Evolutionary conservation across 345 rosid genomes (phyloP), one percentile per base, ranked within the genome.

Genomic region (Salix brachista): DNA sequence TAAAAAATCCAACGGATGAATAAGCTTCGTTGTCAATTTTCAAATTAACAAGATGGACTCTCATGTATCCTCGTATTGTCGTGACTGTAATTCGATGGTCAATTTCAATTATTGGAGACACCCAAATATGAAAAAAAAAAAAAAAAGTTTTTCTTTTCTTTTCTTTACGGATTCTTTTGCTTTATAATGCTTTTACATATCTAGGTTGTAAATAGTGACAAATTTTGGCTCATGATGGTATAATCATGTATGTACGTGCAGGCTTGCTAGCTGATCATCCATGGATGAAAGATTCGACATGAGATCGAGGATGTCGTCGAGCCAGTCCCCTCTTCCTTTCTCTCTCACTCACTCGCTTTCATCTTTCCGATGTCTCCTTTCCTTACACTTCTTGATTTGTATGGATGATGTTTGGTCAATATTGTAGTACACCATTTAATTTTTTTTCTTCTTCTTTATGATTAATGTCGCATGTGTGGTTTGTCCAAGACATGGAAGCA

Each of bases 241-340:
- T 75, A 0, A 21, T 61, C 13, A 52, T 19, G 17, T 34, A 37
- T 67, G 69, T 32, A 32, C 9, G 72, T 78, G 85, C 89, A 85
- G 92, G 85, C 80, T 74, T 76, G 68, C 64, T 75, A 82, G 78
- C 75, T 58, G 13, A 74, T 37, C 78, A 74, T 37, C 78, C 79
- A 79, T 13, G 65, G 25, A 42, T 26, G 80, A 74, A 46, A 83
- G 79, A 77, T 78, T 80, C 83, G 87, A 86, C 89, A 88, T 85
- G 91, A 86, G 80, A 36, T 36, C 37, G 37, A 82, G 89, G 89
- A 86, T 89, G 89, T 83, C 89, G 46, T 36, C 37, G 83, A 77
- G 62, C 65, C 23, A 65, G 36, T 17, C 64, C 58, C 21, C 11
- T 26, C 28, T 60, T 42, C 67, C 28, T 11, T 14, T 50, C 21